Evolutionary conservation across 352 stramenopile genomes (phyloP), one percentile per base, ranked within the genome.

Genomic region (Phytophthora pini): DNA sequence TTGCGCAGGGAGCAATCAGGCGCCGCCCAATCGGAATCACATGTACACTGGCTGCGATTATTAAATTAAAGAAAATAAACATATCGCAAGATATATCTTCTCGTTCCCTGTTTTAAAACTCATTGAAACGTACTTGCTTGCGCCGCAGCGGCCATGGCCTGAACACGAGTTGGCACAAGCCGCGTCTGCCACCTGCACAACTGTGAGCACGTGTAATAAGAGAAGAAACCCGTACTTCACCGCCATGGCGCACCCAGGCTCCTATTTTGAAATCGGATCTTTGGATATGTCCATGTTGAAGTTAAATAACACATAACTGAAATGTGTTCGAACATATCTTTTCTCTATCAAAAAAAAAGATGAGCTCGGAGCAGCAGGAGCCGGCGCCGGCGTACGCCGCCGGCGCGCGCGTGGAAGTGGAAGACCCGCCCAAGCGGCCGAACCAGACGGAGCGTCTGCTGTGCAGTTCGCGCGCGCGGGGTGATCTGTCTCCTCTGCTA

Each of bases 1-100:
- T 82, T 84, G 13, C 79, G 79, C 45, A 77, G 56, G 3, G 85
- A 93, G 52, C 87, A 95, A 51, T 95, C 87, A 1, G 84, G 81
- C 0, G 84, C 88, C 34, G 72, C 73, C 79, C 81, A 96, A 24
- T 75, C 75, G 2, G 70, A 26, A 41, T 92, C 86, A 54, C 88
- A 96, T 4, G 63, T 88, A 48, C 86, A 96, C 54, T 86, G 69
- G 54, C 82, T 92, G 36, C 6, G 57, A 24, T 17, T 10, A 5
- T 15, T 8, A 17, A 27, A 27, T 11, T 13, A 46, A 13, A n/a
- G 26, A 11, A 45, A 46, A 17, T 17, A 17, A 17, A 17, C 17
- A 17, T 17, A 17, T 17, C 17, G 22, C 27, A 12, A 46, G 40
- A 46, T 46, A 46, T 46, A 29, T 46, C 17, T 27, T 3, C 12